Conservation (phyloP, 176 grass and related monocot species). For the Cocos nucifera region DNA sequence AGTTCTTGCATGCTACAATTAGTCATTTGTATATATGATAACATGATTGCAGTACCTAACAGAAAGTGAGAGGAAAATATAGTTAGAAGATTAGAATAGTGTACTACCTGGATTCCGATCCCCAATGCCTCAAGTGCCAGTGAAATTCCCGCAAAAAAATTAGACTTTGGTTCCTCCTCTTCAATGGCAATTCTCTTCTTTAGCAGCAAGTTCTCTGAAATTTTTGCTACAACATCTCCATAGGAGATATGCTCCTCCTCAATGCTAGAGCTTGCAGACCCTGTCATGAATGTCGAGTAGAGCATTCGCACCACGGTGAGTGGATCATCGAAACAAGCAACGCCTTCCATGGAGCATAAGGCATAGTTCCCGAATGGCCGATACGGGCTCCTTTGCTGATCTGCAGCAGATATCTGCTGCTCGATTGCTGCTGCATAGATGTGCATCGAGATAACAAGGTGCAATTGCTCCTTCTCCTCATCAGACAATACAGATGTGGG, state of each 20-base stretch:
- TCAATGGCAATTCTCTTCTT: conserved; percentile 16
- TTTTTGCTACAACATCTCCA: conserved; percentile 36
- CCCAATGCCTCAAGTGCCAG: conserved; percentile 60
- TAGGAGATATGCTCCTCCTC: conserved; percentile 55
- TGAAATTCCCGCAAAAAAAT: conserved; percentile 48
- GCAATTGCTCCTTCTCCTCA: conserved; percentile 33
- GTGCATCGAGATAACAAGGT: conserved; percentile 36
- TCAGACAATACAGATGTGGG: neutral
- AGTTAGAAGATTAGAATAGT: neutral
- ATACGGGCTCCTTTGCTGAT: conserved; percentile 25
- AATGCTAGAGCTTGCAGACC: conserved; percentile 1
- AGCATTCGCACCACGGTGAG: conserved; percentile 51
- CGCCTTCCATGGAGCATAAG: conserved; percentile 64
- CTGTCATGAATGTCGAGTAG: conserved; percentile 47
- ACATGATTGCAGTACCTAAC: too few relatives aligned
- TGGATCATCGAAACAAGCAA: conserved; percentile 51
- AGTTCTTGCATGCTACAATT: too few relatives aligned
- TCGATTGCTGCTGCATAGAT: conserved; percentile 31
- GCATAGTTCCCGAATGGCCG: conserved; percentile 63
- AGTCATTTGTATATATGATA: too few relatives aligned
- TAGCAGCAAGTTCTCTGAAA: conserved; percentile 49
- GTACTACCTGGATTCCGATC: conserved; percentile 36
- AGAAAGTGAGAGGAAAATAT: too few relatives aligned
- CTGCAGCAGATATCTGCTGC: conserved; percentile 7
- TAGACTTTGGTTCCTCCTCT: neutral